Conservation (phyloP, 768 basidiomycete species). For the Suillus plorans region DNA sequence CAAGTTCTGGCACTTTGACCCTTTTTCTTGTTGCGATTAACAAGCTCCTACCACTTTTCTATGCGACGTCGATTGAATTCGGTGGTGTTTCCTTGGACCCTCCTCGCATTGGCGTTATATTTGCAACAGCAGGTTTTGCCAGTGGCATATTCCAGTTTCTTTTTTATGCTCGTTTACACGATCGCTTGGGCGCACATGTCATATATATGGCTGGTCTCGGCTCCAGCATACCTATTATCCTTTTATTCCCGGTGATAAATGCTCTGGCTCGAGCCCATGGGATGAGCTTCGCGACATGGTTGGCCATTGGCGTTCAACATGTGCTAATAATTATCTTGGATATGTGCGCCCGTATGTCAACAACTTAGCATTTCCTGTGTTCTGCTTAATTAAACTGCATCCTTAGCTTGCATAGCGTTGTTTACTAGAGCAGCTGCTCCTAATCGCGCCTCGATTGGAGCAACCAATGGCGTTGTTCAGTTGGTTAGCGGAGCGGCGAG, state of each 20-base stretch:
- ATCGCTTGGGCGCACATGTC: background rate
- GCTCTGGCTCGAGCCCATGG: background rate
- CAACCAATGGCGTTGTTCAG: background rate
- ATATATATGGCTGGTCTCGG: background rate
- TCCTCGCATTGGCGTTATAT: background rate
- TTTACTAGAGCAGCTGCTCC: background rate
- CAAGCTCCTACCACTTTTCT: slow-evolving; percentile 46
- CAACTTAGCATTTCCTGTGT: background rate
- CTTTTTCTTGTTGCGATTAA: slow-evolving; percentile 41
- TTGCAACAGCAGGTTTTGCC: background rate
- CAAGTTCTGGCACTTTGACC: slow-evolving; percentile 40
- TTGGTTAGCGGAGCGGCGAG: background rate
- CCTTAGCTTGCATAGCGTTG: background rate
- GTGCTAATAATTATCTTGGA: background rate
- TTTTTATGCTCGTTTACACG: background rate
- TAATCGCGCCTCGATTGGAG: background rate
- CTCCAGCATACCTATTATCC: background rate
- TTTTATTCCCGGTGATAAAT: background rate
- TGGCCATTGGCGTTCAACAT: background rate
- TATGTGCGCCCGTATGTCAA: background rate
- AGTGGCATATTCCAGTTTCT: background rate
- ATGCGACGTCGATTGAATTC: slow-evolving; percentile 38
- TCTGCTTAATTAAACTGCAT: background rate
- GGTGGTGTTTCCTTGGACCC: background rate
- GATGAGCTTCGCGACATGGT: background rate